Evolutionary conservation across 208 protist genomes (phyloP).

Genomic region (Cochliopodium minus): DNA sequence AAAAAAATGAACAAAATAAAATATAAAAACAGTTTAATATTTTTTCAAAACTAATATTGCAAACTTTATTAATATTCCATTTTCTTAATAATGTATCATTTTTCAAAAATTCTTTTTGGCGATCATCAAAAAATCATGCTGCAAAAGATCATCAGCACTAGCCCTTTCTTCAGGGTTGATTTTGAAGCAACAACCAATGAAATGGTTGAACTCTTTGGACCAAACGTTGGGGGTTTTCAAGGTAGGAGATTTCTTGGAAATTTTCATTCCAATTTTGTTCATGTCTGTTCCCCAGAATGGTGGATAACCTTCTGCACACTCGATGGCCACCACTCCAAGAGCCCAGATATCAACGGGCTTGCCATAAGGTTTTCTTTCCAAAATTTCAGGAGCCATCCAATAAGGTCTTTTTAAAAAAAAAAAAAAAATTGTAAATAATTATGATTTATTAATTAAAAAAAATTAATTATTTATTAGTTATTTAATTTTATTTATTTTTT

Average conservation of each 20-base stretch:
- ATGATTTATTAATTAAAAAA: too few species aligned
- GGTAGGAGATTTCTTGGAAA: slow-evolving; percentile 2
- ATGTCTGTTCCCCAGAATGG: slow-evolving; percentile 12
- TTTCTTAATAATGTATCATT: too few species aligned
- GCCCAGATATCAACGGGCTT: slow-evolving; percentile 26
- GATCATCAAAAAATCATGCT: too few species aligned
- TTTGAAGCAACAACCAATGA: slow-evolving; percentile 16
- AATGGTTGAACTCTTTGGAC: slow-evolving; percentile 13
- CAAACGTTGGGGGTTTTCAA: neutral
- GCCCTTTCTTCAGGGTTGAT: slow-evolving; percentile 21
- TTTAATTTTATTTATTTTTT: too few species aligned
- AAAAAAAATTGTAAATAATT: too few species aligned
- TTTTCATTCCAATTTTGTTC: slow-evolving; percentile 17
- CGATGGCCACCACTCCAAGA: slow-evolving; percentile 29
- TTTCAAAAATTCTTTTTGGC: too few species aligned
- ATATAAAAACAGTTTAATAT: too few species aligned
- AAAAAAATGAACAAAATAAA: too few species aligned
- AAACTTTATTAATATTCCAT: too few species aligned
- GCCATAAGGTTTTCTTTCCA: slow-evolving; percentile 28
- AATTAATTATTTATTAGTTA: too few species aligned
- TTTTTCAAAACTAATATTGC: too few species aligned
- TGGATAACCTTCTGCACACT: slow-evolving; percentile 24
- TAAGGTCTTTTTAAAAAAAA: slow-evolving; percentile 3
- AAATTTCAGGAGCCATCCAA: slow-evolving; percentile 33
- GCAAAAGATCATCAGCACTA: slow-evolving; percentile 15